Evolutionary conservation across 1,284 basidiomycete genomes (phyloP).

Genomic region (Ganoderma lucidum): DNA sequence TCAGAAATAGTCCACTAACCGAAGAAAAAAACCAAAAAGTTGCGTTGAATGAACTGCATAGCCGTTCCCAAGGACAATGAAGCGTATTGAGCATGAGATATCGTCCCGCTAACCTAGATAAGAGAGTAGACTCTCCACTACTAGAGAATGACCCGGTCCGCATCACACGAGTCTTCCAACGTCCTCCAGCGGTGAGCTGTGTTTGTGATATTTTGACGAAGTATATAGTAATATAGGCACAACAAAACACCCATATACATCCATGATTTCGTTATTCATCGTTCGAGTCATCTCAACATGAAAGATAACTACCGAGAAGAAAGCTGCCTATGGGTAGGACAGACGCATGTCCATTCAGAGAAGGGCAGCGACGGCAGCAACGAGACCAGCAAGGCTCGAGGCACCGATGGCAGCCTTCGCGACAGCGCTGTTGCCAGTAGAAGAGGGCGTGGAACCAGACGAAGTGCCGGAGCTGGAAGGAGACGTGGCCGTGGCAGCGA

Average conservation of each 20-base stretch:
- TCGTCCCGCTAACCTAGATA: no score
- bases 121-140: no score
- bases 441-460: slow-evolving; percentile 22
- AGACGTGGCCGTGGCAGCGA: slow-evolving; percentile 25
- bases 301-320: neutral
- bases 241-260: neutral
- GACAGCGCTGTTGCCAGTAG: slow-evolving; percentile 28
- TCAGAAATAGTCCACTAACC: no score
- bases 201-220: neutral
- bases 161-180: neutral
- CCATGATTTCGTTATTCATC: neutral
- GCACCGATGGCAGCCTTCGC: slow-evolving; percentile 30
- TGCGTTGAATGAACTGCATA: no score
- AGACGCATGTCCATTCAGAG: slow-evolving; percentile 22
- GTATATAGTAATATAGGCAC: neutral
- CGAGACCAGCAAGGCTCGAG: slow-evolving; percentile 34
- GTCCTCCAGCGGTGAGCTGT: neutral
- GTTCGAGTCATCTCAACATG: neutral
- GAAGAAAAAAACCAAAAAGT: no score
- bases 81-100: no score
- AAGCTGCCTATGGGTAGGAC: neutral
- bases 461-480: slow-evolving; percentile 16
- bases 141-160: neutral
- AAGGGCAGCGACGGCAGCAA: slow-evolving; percentile 31
- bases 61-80: no score